Evolutionary conservation across 148 eudicot species (phyloP), one percentile per base, ranked within the genome.

Genomic region (Agrostemma githago): DNA sequence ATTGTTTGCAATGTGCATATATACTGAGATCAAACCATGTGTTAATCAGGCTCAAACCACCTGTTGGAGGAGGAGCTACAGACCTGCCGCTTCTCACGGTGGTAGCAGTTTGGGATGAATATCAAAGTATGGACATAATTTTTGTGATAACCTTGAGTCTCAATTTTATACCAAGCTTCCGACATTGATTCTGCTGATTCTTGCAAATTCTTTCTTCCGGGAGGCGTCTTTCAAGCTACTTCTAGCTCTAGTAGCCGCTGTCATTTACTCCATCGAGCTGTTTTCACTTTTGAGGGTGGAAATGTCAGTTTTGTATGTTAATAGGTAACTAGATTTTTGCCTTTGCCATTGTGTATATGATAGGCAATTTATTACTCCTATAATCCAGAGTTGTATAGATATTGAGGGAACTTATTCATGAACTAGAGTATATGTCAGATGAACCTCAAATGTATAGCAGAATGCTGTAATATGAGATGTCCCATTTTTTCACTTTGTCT

Each of bases 21-120:
- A n/a, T 53, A 66, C 54, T 65, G 53, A 74, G 63, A 11, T 78
- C 34, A 57, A 9, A 46, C 15, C 57, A 56, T 44, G 72, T 58
- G 39, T 78, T 14, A 67, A 34, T 10, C 78, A 75, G 78, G 60
- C 65, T 53, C 62, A 39, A 67, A 75, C 64, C 15, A 64, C 77
- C 46, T 75, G 78, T 67, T 75, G 78, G 78, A 66, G 71, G 56
- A 54, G 78, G 54, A 56, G 14, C 40, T 67, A 46, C 42, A 75
- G 57, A 42, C 12, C 78, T 40, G 48, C 70, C 26, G 19, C 65
- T 66, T 66, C 65, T 38, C 68, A 54, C 57, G 53, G 6, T 10
- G 72, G 56, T 75, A 75, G 72, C 15, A 34, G 2, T 51, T 8
- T 70, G 39, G n/a, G 20, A 42, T 44, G 68, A 44, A 40, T 15